Conservation (phyloP, 1,284 basidiomycete genomes). For the Paramarasmius palmivorus region DNA sequence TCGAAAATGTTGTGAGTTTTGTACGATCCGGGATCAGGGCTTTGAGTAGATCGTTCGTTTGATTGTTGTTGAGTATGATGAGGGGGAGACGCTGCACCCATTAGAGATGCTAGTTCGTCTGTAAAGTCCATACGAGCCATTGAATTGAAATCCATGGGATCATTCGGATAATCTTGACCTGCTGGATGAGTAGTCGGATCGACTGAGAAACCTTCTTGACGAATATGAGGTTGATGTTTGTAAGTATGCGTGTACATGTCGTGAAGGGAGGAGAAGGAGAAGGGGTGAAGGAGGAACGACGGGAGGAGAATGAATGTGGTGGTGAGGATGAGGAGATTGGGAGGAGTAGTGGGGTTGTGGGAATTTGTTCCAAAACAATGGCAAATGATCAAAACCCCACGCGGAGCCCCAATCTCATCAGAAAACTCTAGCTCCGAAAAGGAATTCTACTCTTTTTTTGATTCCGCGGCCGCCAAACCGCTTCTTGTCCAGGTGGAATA, state of each 20-base stretch:
- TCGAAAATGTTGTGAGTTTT: conserved; percentile 74
- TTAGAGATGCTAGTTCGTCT: conserved; percentile 65
- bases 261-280: background rate
- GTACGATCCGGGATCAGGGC: conserved; percentile 35
- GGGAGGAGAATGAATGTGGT: too few species aligned
- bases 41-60: conserved; percentile 35
- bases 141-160: background rate
- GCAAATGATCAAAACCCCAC: too few species aligned
- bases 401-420: too few species aligned
- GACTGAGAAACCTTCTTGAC: conserved; percentile 68
- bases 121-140: conserved; percentile 48
- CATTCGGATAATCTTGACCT: background rate
- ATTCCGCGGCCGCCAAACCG: too few species aligned
- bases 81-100: conserved; percentile 28
- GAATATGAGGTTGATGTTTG: conserved; percentile 17
- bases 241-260: background rate
- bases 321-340: too few species aligned
- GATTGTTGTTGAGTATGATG: conserved; percentile 32
- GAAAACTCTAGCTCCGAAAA: too few species aligned
- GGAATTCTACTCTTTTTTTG: too few species aligned
- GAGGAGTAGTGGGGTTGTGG: too few species aligned
- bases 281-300: too few species aligned
- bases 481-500: too few species aligned
- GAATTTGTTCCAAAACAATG: too few species aligned
- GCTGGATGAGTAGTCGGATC: conserved; percentile 11